A percentile compares a stretch with the other conserved stretches of the same genome.
Evolutionary conservation across 2,329 filamentous ascomycete genomes (phyloP).

Genomic region (Camptophora hylomeconis): DNA sequence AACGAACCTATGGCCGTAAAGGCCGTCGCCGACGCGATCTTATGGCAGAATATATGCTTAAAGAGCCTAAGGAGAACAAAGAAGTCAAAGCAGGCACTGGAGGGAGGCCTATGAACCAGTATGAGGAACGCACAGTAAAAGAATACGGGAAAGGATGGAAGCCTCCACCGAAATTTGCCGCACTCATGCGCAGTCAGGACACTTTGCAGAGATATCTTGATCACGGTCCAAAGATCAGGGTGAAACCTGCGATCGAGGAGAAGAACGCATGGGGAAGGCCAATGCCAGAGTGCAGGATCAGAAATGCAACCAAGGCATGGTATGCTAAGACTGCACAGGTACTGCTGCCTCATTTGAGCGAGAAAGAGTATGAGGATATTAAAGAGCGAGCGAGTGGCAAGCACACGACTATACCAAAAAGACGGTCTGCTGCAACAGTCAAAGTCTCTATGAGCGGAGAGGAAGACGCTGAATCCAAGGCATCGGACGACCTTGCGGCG

Average conservation of each 20-base stretch:
- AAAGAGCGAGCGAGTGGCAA: slow-evolving; percentile 18
- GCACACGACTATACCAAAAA: slow-evolving; percentile 17
- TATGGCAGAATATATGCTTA: slow-evolving; percentile 23
- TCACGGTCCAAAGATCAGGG: slow-evolving; percentile 16
- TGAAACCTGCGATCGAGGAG: slow-evolving; percentile 22
- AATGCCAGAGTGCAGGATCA: slow-evolving; percentile 19
- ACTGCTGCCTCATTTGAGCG: slow-evolving; percentile 27
- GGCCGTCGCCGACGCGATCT: slow-evolving; percentile 40
- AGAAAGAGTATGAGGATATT: slow-evolving; percentile 23
- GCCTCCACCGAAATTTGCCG: slow-evolving; percentile 20
- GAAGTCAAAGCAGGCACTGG: slow-evolving; percentile 14
- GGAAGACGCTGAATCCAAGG: slow-evolving; percentile 1
- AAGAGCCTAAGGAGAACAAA: slow-evolving; percentile 9
- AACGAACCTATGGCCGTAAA: slow-evolving; percentile 43
- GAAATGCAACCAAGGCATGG: slow-evolving; percentile 26
- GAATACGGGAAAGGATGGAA: slow-evolving; percentile 23
- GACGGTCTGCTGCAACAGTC: slow-evolving; percentile 7
- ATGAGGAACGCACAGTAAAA: slow-evolving; percentile 4
- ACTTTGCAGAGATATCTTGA: slow-evolving; percentile 19
- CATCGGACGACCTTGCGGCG: slow-evolving; percentile 6
- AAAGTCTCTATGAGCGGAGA: slow-evolving; percentile 11
- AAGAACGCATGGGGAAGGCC: slow-evolving; percentile 25
- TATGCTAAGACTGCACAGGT: slow-evolving; percentile 21
- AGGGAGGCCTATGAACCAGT: slow-evolving; percentile 7
- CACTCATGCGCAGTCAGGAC: slow-evolving; percentile 24